These are phyloP conservation scores for Aspergillus proliferans DNA, from an alignment of 2,329 filamentous ascomycete species.

Conservation along the genomic window DNA sequence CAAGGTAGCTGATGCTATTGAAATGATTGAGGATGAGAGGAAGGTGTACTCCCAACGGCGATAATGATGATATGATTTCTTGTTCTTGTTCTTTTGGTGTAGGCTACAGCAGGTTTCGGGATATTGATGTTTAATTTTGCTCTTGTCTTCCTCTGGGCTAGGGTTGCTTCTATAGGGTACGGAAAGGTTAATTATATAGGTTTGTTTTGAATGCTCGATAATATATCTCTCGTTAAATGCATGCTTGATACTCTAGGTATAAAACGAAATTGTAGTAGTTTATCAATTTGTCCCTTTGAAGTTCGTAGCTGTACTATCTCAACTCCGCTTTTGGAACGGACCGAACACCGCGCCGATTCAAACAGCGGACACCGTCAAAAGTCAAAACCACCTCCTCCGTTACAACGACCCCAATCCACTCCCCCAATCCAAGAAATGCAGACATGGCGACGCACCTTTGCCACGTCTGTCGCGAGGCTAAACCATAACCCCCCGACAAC, in stretches of 20 bases:
- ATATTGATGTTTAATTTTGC: not conserved
- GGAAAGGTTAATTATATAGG: not conserved
- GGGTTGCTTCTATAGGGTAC: not conserved
- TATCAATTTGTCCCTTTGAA: too few relatives aligned
- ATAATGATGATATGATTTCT: not conserved
- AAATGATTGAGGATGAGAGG: constrained; percentile 47
- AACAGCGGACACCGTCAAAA: constrained; percentile 1
- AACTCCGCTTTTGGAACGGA: constrained; percentile 5
- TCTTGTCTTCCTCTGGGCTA: not conserved
- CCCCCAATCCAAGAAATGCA: constrained; percentile 25
- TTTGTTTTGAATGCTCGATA: constrained; percentile 2
- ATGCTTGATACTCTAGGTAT: not conserved
- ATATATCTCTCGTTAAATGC: not conserved
- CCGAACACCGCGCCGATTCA: not conserved
- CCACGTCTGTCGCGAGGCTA: constrained; percentile 30
- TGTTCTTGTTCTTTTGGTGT: not conserved
- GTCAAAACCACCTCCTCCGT: constrained; percentile 1
- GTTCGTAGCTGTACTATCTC: not conserved
- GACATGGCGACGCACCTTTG: constrained; percentile 35
- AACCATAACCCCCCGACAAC: constrained; percentile 15
- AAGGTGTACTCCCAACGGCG: constrained; percentile 32
- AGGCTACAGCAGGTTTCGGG: not conserved
- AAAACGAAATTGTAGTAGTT: too few relatives aligned
- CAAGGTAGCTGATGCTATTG: constrained; percentile 40
- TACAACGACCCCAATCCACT: constrained; percentile 2